Conservation (phyloP, 805 yeast genomes). For the Candida corydali region DNA sequence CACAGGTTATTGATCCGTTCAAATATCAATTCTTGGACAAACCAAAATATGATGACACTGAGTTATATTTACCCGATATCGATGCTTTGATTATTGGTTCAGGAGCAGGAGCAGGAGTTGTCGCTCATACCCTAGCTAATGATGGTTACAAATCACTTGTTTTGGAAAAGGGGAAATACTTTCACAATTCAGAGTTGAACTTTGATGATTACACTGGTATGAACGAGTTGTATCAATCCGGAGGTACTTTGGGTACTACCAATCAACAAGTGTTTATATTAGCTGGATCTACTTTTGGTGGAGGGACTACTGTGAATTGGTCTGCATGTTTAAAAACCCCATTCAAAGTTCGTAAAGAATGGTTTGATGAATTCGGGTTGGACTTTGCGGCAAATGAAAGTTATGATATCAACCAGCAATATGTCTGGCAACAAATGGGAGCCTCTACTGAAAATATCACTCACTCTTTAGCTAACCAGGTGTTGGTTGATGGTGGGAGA, state of each 20-base stretch:
- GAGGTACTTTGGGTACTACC: slow-evolving; percentile 31
- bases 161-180: slow-evolving; percentile 49
- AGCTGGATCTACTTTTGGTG: slow-evolving; percentile 55
- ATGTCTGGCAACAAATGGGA: slow-evolving; percentile 48
- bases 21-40: slow-evolving; percentile 26
- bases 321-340: slow-evolving; percentile 49
- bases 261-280: slow-evolving; percentile 34
- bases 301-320: slow-evolving; percentile 59
- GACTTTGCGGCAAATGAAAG: slow-evolving; percentile 42
- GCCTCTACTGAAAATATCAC: slow-evolving; percentile 32
- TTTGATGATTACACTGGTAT: slow-evolving; percentile 36
- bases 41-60: slow-evolving; percentile 24
- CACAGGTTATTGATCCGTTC: slow-evolving; percentile 21
- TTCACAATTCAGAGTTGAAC: slow-evolving; percentile 27
- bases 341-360: slow-evolving; percentile 46
- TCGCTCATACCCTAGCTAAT: slow-evolving; percentile 41
- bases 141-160: slow-evolving; percentile 43
- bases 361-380: slow-evolving; percentile 43
- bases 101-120: slow-evolving; percentile 53
- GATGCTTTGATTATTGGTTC: slow-evolving; percentile 50
- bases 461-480: slow-evolving; percentile 44
- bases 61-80: slow-evolving; percentile 31
- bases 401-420: slow-evolving; percentile 43
- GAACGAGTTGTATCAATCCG: slow-evolving; percentile 33
- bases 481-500: slow-evolving; percentile 39